These are phyloP conservation scores for Pyrenula aspistea DNA, from an alignment of 495 filamentous ascomycete species.

Conservation along the genomic window DNA sequence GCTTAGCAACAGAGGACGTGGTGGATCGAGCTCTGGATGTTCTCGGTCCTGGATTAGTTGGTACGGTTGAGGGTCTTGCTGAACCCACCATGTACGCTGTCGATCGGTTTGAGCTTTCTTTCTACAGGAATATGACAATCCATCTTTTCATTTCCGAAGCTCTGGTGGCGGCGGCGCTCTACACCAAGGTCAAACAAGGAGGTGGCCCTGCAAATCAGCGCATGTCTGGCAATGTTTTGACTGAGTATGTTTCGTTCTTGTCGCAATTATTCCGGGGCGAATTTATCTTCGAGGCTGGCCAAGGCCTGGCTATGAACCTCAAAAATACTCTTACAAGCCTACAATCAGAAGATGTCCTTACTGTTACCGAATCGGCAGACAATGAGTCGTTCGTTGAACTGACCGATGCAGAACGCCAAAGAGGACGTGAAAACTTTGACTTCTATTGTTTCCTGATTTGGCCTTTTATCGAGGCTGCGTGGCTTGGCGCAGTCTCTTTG, in stretches of 20 bases:
- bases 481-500: slow-evolving; percentile 80
- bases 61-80: slow-evolving; percentile 59
- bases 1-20: slow-evolving; percentile 63
- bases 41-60: slow-evolving; percentile 77
- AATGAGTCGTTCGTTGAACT: slow-evolving; percentile 56
- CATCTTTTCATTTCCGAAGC: slow-evolving; percentile 92
- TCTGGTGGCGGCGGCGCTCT: slow-evolving; percentile 78
- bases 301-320: slow-evolving; percentile 68
- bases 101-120: slow-evolving; percentile 90
- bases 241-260: slow-evolving; percentile 73
- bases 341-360: slow-evolving; percentile 71
- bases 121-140: slow-evolving; percentile 98
- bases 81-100: slow-evolving; percentile 90
- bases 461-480: slow-evolving; percentile 90
- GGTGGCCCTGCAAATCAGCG: slow-evolving; percentile 70
- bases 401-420: slow-evolving; percentile 58
- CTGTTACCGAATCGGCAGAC: slow-evolving; percentile 42
- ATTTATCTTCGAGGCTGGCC: slow-evolving; percentile 80
- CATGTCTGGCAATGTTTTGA: slow-evolving; percentile 58
- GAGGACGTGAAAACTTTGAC: slow-evolving; percentile 85
- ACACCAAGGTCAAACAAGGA: slow-evolving; percentile 78
- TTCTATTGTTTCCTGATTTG: slow-evolving; percentile 98
- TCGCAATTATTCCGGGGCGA: slow-evolving; percentile 87
- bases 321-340: slow-evolving; percentile 64
- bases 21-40: slow-evolving; percentile 85